A percentile compares a stretch with the other conserved stretches of the same genome.
phyloP scores from a whole-genome alignment of 306 rosid species.

The Coriaria nepalensis region DNA sequence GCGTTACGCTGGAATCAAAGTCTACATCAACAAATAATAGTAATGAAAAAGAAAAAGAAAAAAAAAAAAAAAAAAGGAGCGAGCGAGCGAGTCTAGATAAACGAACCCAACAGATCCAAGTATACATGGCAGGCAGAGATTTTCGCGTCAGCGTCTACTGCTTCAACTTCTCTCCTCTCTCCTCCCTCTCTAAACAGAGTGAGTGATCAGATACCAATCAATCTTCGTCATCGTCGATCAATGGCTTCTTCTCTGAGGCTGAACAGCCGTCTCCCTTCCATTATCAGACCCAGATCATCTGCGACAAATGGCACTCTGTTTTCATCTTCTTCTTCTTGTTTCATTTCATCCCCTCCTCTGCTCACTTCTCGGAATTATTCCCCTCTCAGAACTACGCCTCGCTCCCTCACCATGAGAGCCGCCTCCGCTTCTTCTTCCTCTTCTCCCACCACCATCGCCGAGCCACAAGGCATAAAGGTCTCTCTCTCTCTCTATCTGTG shows the following conservation, averaged over 20 bases:
- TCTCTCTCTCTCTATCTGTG: background rate
- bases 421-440: slow-evolving; percentile 40
- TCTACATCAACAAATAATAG: too few species aligned
- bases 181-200: slow-evolving; percentile 12
- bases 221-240: slow-evolving; percentile 9
- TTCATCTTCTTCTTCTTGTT: slow-evolving; percentile 19
- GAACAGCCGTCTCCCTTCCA: slow-evolving; percentile 3
- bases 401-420: slow-evolving; percentile 26
- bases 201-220: slow-evolving; percentile 14
- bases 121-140: too few species aligned
- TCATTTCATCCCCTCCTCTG: slow-evolving; percentile 15
- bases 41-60: too few species aligned
- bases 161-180: background rate
- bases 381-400: slow-evolving; percentile 25
- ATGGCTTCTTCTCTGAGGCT: slow-evolving; percentile 5
- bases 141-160: too few species aligned
- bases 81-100: too few species aligned
- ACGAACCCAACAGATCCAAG: too few species aligned
- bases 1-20: too few species aligned
- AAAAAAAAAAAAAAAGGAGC: too few species aligned
- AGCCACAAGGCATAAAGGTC: slow-evolving; percentile 68
- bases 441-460: slow-evolving; percentile 43
- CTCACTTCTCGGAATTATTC: slow-evolving; percentile 21
- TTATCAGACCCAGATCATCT: slow-evolving; percentile 6
- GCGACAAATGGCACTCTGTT: slow-evolving; percentile 16